Conservation (phyloP, 2,329 filamentous ascomycete genomes). For the Cladosporium sp. region DNA sequence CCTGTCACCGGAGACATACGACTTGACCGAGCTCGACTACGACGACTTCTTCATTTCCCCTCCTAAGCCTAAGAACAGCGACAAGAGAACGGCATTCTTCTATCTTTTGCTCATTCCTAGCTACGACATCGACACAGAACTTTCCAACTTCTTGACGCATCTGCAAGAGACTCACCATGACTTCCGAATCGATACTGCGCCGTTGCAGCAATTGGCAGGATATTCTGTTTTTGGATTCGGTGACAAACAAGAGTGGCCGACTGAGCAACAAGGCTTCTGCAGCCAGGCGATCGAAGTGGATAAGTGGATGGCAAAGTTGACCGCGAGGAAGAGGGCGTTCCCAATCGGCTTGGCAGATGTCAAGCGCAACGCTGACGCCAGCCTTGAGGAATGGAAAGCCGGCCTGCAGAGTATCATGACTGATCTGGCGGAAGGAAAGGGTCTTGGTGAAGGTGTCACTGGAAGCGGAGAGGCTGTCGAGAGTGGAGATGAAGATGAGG, state of each 20-base stretch:
- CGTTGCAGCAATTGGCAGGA: conserved; percentile 70
- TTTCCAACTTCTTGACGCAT: conserved; percentile 83
- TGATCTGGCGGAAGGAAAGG: conserved; percentile 51
- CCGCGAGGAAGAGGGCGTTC: conserved; percentile 78
- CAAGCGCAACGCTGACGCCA: conserved; percentile 60
- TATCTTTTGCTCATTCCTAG: conserved; percentile 84
- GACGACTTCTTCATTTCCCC: conserved; percentile 86
- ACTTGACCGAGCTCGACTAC: conserved; percentile 82
- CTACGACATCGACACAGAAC: conserved; percentile 92
- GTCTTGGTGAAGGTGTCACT: conserved; percentile 62
- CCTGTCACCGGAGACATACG: conserved; percentile 61
- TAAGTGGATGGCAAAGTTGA: conserved; percentile 96
- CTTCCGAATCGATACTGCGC: conserved; percentile 89
- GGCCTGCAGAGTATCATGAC: conserved; percentile 70
- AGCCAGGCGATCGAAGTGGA: conserved; percentile 88
- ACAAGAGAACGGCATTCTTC: conserved; percentile 57
- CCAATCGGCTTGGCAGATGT: conserved; percentile 85
- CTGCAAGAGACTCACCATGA: conserved; percentile 92
- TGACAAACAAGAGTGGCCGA: conserved; percentile 87
- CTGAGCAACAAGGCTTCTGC: conserved; percentile 85
- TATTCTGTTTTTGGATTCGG: conserved; percentile 95
- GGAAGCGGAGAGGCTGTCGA: conserved; percentile 82
- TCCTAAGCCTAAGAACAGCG: conserved; percentile 49
- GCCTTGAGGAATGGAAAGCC: conserved; percentile 71
- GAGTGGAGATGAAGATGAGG: conserved; percentile 71